A percentile compares a stretch with the other conserved stretches of the same genome.
These are phyloP conservation scores for Kodamaea suecica DNA, from an alignment of 1,139 yeast genomes.

Conservation along the genomic window DNA sequence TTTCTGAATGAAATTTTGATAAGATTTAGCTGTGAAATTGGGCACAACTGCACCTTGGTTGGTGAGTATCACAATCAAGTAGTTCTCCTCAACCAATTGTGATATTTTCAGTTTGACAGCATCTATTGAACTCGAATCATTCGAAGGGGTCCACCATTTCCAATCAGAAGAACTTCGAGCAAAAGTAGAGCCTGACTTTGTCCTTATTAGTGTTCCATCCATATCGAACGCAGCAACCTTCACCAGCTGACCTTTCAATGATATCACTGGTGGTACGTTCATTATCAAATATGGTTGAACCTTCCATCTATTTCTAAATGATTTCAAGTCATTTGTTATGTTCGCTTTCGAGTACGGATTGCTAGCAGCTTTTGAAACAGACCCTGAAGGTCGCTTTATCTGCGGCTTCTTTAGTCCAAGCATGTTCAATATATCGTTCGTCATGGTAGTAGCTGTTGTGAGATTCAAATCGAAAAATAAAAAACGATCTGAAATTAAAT, in stretches of 20 bases:
- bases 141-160: conserved; percentile 50
- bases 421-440: neutral
- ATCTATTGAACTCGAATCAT: conserved; percentile 8
- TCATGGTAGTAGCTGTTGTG: neutral
- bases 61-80: conserved; percentile 66
- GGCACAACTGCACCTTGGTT: conserved; percentile 75
- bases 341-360: no score
- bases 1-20: conserved; percentile 42
- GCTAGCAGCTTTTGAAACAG: no score
- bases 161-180: conserved; percentile 63
- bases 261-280: conserved; percentile 24
- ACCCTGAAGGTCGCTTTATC: no score
- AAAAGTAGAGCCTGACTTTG: conserved; percentile 58
- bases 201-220: conserved; percentile 65
- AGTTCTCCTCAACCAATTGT: conserved; percentile 21
- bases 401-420: neutral
- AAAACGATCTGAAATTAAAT: neutral
- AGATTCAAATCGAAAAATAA: neutral
- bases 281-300: conserved; percentile 35
- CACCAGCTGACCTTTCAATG: conserved; percentile 11
- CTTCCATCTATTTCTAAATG: conserved; percentile 11
- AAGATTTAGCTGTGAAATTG: conserved; percentile 48
- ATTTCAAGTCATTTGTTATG: neutral
- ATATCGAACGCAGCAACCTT: conserved; percentile 72
- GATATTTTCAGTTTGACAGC: conserved; percentile 22